Conservation (phyloP, 78 protist species). For the Dictyostelium brefeldianum region DNA sequence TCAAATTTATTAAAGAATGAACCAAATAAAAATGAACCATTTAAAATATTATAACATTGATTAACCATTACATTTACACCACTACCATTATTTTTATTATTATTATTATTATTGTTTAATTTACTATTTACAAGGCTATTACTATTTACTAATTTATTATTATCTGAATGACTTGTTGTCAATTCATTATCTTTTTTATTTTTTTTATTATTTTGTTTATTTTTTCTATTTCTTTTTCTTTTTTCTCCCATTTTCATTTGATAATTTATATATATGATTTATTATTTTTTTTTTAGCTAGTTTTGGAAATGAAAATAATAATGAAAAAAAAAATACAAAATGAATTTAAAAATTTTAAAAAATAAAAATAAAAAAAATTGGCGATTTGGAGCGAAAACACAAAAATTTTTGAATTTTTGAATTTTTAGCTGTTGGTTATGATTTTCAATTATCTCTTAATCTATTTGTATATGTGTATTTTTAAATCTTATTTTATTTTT, state of each 20-base stretch:
- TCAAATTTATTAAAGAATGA: constrained; percentile 27
- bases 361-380: too few species aligned
- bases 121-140: neutral
- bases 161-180: neutral
- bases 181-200: constrained; percentile 12
- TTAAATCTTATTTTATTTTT: too few species aligned
- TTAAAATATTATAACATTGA: constrained; percentile 47
- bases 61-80: constrained; percentile 37
- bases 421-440: too few species aligned
- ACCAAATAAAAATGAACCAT: neutral
- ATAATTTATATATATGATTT: neutral
- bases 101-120: constrained; percentile 13
- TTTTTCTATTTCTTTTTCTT: constrained; percentile 52
- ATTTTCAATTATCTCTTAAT: too few species aligned
- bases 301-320: too few species aligned
- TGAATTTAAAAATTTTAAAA: too few species aligned
- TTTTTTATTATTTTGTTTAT: constrained; percentile 40
- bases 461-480: too few species aligned
- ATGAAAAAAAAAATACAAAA: too few species aligned
- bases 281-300: neutral
- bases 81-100: neutral
- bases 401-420: too few species aligned
- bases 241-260: constrained; percentile 51
- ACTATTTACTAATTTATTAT: constrained; percentile 4
- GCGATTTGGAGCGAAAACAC: too few species aligned